These are phyloP conservation scores for Xylaria sp. DNA, from an alignment of 2,329 filamentous ascomycete genomes.

Conservation along the genomic window DNA sequence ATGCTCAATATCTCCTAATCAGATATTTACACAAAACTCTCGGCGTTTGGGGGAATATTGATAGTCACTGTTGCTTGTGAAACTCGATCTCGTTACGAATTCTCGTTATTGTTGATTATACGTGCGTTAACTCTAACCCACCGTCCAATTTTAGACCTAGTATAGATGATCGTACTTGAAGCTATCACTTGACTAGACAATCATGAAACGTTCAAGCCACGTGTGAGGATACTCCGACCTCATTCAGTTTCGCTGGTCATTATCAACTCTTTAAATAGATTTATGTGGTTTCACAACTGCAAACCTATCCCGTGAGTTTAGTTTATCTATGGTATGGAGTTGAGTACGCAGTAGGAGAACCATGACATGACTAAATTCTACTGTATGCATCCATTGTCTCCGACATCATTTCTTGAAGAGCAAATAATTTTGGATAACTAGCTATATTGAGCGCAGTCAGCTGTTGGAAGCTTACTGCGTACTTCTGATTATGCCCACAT, in stretches of 20 bases:
- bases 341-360: too few relatives aligned
- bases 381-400: too few relatives aligned
- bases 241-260: not conserved
- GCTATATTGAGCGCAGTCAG: conserved; percentile 3
- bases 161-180: not conserved
- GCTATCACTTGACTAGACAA: conserved; percentile 9
- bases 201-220: conserved; percentile 17
- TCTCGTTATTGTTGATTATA: not conserved
- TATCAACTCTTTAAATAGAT: conserved; percentile 23
- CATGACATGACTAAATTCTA: too few relatives aligned
- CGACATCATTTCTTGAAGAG: not conserved
- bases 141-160: conserved; percentile 13
- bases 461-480: conserved; percentile 8
- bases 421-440: not conserved
- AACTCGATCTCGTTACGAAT: conserved; percentile 6
- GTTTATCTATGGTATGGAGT: not conserved
- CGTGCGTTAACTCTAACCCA: not conserved
- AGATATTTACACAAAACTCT: not conserved
- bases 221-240: conserved; percentile 6
- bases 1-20: not conserved
- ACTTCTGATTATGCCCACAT: conserved; percentile 8
- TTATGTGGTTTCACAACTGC: conserved; percentile 22
- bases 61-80: conserved; percentile 9
- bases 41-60: not conserved
- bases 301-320: not conserved